phyloP scores from a whole-genome alignment of 2,329 filamentous ascomycete species.

The Neonectria faginata region DNA sequence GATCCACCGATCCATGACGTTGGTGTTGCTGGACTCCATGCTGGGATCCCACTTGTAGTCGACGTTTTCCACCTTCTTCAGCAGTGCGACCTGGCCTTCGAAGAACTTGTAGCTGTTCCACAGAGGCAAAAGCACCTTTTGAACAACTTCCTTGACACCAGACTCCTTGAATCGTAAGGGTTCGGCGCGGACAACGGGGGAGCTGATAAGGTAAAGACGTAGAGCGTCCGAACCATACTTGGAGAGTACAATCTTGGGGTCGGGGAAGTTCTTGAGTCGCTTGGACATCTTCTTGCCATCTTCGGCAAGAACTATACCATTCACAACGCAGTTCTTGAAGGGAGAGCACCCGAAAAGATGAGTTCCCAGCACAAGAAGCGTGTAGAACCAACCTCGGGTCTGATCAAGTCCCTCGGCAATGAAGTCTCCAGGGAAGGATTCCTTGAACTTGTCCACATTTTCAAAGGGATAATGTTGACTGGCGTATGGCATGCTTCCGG shows the following conservation, averaged over 20 bases:
- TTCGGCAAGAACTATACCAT: slow-evolving; percentile 92
- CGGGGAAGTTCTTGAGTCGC: slow-evolving; percentile 94
- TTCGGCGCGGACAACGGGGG: slow-evolving; percentile 91
- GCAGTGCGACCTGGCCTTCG: slow-evolving; percentile 83
- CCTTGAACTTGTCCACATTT: slow-evolving; percentile 83
- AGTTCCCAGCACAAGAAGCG: slow-evolving; percentile 86
- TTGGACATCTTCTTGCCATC: slow-evolving; percentile 99
- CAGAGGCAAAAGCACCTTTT: slow-evolving; percentile 87
- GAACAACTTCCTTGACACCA: slow-evolving; percentile 94
- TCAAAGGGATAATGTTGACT: slow-evolving; percentile 93
- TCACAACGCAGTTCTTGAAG: slow-evolving; percentile 97
- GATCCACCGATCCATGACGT: slow-evolving; percentile 98
- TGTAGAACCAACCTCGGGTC: slow-evolving; percentile 98
- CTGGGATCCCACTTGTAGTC: slow-evolving; percentile 84
- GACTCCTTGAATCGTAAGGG: slow-evolving; percentile 90
- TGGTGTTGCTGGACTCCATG: slow-evolving; percentile 80
- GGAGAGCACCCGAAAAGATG: slow-evolving; percentile 87
- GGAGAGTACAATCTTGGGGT: slow-evolving; percentile 83
- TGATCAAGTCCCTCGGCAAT: slow-evolving; percentile 95
- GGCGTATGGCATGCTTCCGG: slow-evolving; percentile 94
- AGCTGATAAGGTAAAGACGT: slow-evolving; percentile 96
- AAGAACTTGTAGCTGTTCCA: slow-evolving; percentile 99
- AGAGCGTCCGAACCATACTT: slow-evolving; percentile 93
- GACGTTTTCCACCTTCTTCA: slow-evolving; percentile 85
- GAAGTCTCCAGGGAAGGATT: slow-evolving; percentile 90